Percentiles rank a stretch among this genome's conserved stretches.
phyloP scores from a whole-genome alignment of 345 rosid genomes.

The Pistacia atlantica region DNA sequence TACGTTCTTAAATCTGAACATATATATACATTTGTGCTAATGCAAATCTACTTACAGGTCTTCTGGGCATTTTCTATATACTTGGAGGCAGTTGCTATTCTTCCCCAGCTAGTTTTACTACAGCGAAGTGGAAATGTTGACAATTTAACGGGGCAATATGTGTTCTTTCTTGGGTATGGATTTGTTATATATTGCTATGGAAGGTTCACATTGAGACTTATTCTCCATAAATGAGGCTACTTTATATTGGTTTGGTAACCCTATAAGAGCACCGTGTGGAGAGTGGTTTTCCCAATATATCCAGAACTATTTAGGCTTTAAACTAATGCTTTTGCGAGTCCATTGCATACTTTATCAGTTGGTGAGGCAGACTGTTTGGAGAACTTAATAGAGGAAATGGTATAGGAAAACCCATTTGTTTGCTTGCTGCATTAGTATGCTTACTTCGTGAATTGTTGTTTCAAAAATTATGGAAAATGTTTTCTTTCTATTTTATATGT shows the following conservation, averaged over 20 bases:
- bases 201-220: neutral
- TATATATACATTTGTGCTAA: neutral
- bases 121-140: slow-evolving; percentile 96
- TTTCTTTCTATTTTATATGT: neutral
- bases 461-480: neutral
- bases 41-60: slow-evolving; percentile 41
- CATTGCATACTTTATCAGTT: neutral
- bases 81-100: slow-evolving; percentile 95
- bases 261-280: neutral
- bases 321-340: neutral
- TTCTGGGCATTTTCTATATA: slow-evolving; percentile 93
- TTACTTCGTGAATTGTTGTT: neutral
- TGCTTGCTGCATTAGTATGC: neutral
- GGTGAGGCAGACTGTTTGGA: neutral
- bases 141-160: slow-evolving; percentile 94
- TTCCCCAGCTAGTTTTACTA: slow-evolving; percentile 87
- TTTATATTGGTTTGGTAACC: neutral
- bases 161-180: slow-evolving; percentile 89
- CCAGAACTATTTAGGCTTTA: neutral
- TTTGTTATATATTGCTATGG: neutral
- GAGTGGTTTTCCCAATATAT: neutral
- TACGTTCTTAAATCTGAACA: neutral
- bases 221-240: neutral
- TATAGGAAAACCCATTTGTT: neutral
- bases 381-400: slow-evolving; percentile 1